These are phyloP conservation scores for Amniculicola lignicola DNA, from an alignment of 495 filamentous ascomycete species.

Conservation along the genomic window DNA sequence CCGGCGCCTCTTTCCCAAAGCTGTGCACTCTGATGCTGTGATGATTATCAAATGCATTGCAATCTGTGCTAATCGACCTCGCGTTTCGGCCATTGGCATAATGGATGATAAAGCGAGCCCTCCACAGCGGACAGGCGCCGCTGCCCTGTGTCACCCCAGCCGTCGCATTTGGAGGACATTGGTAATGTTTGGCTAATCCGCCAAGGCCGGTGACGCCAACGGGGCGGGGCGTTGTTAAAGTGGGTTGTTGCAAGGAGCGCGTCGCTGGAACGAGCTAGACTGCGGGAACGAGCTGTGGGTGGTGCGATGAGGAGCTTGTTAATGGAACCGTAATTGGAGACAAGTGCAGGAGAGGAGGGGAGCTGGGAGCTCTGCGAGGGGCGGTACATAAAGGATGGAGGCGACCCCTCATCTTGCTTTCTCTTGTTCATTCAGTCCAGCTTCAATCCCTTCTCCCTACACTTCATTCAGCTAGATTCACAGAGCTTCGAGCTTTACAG, in stretches of 20 bases:
- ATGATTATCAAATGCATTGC: too few relatives aligned
- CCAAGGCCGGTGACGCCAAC: neutral
- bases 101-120: too few relatives aligned
- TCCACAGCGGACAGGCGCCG: too few relatives aligned
- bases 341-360: too few relatives aligned
- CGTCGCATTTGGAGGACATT: neutral
- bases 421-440: slow-evolving; percentile 1
- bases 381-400: neutral
- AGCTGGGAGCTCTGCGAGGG: neutral
- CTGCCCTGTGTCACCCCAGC: neutral
- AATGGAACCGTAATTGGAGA: too few relatives aligned
- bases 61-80: too few relatives aligned
- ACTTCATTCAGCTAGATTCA: neutral
- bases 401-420: neutral
- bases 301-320: neutral
- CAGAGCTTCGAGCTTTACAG: neutral
- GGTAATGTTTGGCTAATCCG: neutral
- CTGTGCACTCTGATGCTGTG: too few relatives aligned
- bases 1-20: too few relatives aligned
- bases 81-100: too few relatives aligned
- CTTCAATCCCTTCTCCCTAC: neutral
- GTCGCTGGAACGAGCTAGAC: too few relatives aligned
- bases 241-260: too few relatives aligned
- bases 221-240: neutral
- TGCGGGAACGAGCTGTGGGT: neutral